A percentile compares a stretch with the other conserved stretches of the same genome.
These are phyloP conservation scores for Sporothrix inflata DNA, from an alignment of 2,329 filamentous ascomycete genomes.

Conservation along the genomic window DNA sequence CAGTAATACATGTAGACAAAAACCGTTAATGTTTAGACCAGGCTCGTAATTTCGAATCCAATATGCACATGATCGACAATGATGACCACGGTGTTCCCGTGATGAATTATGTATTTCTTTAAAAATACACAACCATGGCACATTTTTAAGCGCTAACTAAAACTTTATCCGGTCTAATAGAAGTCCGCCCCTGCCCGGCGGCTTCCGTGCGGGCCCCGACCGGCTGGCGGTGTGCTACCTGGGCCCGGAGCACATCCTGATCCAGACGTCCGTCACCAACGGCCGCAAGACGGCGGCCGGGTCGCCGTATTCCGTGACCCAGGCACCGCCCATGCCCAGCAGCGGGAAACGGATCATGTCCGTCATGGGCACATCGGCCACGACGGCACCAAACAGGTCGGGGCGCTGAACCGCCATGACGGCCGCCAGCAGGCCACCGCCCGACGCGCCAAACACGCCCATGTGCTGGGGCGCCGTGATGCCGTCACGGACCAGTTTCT, in stretches of 20 bases:
- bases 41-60: too few relatives aligned
- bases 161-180: too few relatives aligned
- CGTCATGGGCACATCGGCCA: slow-evolving; percentile 3
- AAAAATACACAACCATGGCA: too few relatives aligned
- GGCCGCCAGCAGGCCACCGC: neutral
- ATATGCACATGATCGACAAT: too few relatives aligned
- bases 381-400: slow-evolving; percentile 1
- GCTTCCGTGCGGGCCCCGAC: slow-evolving; percentile 9
- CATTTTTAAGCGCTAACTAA: too few relatives aligned
- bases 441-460: slow-evolving; percentile 8
- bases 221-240: neutral
- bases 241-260: slow-evolving; percentile 2
- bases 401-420: slow-evolving; percentile 1
- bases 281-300: neutral
- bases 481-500: neutral
- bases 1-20: too few relatives aligned
- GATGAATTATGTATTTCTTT: too few relatives aligned
- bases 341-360: slow-evolving; percentile 5
- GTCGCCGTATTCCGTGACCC: neutral
- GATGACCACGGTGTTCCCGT: too few relatives aligned
- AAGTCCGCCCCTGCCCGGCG: too few relatives aligned
- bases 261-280: neutral
- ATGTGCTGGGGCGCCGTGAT: neutral
- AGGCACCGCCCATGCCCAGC: slow-evolving; percentile 10
- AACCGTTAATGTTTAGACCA: too few relatives aligned